These are phyloP conservation scores for Erodium moschatum DNA, from an alignment of 441 rosid genomes.

Conservation along the genomic window DNA sequence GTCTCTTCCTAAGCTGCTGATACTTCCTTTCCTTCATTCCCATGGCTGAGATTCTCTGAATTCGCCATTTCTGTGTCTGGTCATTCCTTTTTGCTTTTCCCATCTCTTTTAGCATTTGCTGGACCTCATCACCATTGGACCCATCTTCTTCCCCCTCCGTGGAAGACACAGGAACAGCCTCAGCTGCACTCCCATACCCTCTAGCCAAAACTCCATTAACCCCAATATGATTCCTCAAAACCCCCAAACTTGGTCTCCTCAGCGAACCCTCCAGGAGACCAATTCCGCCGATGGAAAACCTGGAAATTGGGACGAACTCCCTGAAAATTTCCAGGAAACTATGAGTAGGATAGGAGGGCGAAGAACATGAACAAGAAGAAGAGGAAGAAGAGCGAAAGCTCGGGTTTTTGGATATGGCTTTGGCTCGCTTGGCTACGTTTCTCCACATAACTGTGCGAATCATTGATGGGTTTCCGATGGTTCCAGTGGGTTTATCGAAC, in stretches of 20 bases:
- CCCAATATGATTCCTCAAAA: conserved; percentile 17
- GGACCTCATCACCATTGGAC: conserved; percentile 31
- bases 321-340: not conserved
- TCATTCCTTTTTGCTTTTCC: not conserved
- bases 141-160: conserved; percentile 49
- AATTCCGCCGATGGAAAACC: not conserved
- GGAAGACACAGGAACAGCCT: conserved; percentile 28
- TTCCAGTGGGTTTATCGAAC: not conserved
- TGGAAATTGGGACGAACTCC: not conserved
- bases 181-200: conserved; percentile 47
- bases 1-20: conserved; percentile 45
- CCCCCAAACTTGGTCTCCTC: not conserved
- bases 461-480: not conserved
- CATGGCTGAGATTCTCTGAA: conserved; percentile 35
- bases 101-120: conserved; percentile 39
- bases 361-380: not conserved
- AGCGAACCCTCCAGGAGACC: too few species aligned
- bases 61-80: conserved; percentile 14
- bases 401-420: not conserved
- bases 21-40: conserved; percentile 57
- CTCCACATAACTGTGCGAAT: not conserved
- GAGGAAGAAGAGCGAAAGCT: not conserved
- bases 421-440: not conserved
- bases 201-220: conserved; percentile 14
- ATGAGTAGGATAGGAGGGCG: not conserved